Conservation (phyloP, 495 filamentous ascomycete species). For the Glutinoglossum americanum region DNA sequence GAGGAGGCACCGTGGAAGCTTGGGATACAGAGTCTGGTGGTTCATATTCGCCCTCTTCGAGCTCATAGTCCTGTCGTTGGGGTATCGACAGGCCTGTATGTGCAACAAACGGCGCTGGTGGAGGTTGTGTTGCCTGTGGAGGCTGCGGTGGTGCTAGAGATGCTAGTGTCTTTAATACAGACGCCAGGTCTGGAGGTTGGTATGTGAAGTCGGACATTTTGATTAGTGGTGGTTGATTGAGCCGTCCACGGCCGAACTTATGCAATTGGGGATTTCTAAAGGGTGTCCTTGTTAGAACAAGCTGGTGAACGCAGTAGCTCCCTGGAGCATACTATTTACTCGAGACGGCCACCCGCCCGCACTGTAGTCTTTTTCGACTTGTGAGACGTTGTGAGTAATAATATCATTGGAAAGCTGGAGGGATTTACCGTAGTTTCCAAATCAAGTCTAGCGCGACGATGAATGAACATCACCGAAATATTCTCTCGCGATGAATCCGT, state of each 20-base stretch:
- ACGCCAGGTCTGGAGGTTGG: conserved; percentile 26
- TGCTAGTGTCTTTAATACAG: conserved; percentile 25
- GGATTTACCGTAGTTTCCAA: conserved; percentile 7
- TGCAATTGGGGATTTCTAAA: neutral
- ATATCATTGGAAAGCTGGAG: too few species aligned
- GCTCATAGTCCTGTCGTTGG: neutral
- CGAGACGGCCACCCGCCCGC: too few species aligned
- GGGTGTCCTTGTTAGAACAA: too few species aligned
- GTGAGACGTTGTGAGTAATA: too few species aligned
- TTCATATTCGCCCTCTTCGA: conserved; percentile 12
- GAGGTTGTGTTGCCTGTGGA: conserved; percentile 19
- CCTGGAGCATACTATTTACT: too few species aligned
- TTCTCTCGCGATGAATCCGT: too few species aligned
- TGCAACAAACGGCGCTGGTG: neutral
- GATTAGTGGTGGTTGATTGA: too few species aligned
- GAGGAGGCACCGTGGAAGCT: neutral
- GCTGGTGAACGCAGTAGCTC: too few species aligned
- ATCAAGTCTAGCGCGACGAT: neutral
- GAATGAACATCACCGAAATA: neutral
- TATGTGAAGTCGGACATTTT: conserved; percentile 19
- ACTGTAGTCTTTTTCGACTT: neutral
- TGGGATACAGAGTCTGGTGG: conserved; percentile 9
- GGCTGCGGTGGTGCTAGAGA: conserved; percentile 9
- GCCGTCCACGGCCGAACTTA: neutral
- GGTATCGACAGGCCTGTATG: neutral